Evolutionary conservation across 495 filamentous ascomycete species (phyloP), one percentile per base, ranked within the genome.

Genomic region (Talaromyces wortmannii): DNA sequence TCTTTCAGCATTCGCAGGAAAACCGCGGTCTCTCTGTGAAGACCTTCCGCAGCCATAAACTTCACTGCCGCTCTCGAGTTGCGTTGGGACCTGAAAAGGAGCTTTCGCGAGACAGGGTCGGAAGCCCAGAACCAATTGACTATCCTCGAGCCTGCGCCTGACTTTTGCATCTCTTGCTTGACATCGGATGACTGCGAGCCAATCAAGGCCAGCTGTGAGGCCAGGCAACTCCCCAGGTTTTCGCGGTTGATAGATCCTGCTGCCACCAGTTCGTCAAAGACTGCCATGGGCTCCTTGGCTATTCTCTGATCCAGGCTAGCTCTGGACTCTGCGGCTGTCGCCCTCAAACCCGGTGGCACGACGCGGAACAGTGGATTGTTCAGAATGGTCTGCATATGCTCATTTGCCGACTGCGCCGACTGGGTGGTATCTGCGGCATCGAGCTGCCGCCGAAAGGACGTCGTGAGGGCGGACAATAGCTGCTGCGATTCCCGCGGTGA

Each of bases 381-480:
- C n/a, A 92, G 75, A 44, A 92, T 84, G 33, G 77, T 72, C 47
- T 77, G 72, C 44, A 92, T 55, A 66, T 87, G 88, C 31, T 69
- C 67, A 58, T 81, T 77, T 44, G 83, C 67, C 40, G 67, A 63
- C 60, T 74, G 69, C 46, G 57, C 63, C 7, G 64, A 66, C 7
- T 67, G 66, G 45, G 69, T 58, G 36, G 62, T 55, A 53, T 66
- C 66, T 59, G 52, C 57, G 49, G 63, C 45, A 63, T 92, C 87
- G 32, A 95, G 77, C 33, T 88, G 84, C 40, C 78, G 71, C 53
- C 85, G 82, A 68, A 95, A 95, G n/a, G 88, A 91, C 5, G 76
- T 73, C 15, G 86, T 91, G 56, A 95, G 79, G 52, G 80, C 74
- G 29, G 79, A 74, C 53, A 91, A 82, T 2, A 95, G 75, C 57